Base-by-base conservation (phyloP, 2,329 filamentous ascomycete genomes). In the Lojkania enalia region DNA sequence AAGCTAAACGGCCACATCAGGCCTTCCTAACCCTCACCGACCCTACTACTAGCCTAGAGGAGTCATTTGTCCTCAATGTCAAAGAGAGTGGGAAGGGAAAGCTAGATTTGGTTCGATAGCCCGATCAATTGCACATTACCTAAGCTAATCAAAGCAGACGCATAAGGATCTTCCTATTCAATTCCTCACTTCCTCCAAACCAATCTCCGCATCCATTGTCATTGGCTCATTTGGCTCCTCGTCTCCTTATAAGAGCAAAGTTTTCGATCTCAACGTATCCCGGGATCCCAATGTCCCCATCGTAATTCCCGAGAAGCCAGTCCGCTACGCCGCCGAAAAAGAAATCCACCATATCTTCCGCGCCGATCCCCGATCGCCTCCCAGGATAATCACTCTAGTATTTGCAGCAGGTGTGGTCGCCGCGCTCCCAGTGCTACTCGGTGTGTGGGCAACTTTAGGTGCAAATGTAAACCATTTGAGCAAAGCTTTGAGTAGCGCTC, bases 321-420 rank as follows among this genome's bases (percentile, higher is more conserved):
- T 91, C 54, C 86, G 92, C 72, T 97, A 96, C 72, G 87, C 87
- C 66, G 88, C 89, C 74, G 82, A 85, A 55, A 76, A 83, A 7
- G 87, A 95, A 72, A 96, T 99, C 66, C 82, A 89, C 75, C 94
- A 99, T 76, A 88, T 87, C 60, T 99, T 97, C 83, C 84, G 83
- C 53, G 71, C 78, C 12, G 90, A 92, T 61, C 83, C 90, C 33
- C 82, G 81, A 71, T 96, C 83, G 71, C 90, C 91, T 16, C 88
- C 90, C 35, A 83, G 84, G 70, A 67, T 94, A 49, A 81, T 97
- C 53, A 92, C 88, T 2, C 63, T 94, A 38, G 76, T 87, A 46
- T 97, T 97, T 64, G 77, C 85, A 4, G 75, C 85, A 6, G 84
- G 85, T 23, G 85, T 96, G 1, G 57, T 88, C 25, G 87, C 82